A percentile compares a stretch with the other conserved stretches of the same genome.
Evolutionary conservation across 2,329 filamentous ascomycete species (phyloP).

Genomic region (Trichoderma sp.): DNA sequence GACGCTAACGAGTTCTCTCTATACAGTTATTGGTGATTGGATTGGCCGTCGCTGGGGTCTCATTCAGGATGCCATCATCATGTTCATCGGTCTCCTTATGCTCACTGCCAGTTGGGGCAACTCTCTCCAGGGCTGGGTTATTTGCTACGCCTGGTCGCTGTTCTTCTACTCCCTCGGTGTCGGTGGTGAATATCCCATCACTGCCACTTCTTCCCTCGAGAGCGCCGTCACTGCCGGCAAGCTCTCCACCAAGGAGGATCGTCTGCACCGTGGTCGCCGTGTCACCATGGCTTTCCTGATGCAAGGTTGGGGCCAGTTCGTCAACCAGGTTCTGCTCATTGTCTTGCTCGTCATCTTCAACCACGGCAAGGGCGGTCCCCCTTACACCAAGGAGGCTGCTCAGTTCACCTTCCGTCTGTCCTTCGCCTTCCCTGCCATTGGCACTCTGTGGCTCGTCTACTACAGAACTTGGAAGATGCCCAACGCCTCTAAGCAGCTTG

Average conservation of each 20-base stretch:
- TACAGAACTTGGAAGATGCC: constrained; percentile 96
- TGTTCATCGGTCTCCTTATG: constrained; percentile 92
- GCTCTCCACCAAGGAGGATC: constrained; percentile 87
- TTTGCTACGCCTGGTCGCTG: constrained; percentile 92
- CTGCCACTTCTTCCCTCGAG: constrained; percentile 92
- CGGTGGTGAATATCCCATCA: constrained; percentile 95
- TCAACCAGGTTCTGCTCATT: constrained; percentile 91
- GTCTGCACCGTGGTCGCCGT: constrained; percentile 92
- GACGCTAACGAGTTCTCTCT: constrained; percentile 18
- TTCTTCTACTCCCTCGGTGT: constrained; percentile 71
- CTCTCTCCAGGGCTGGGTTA: constrained; percentile 89
- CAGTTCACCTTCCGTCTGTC: constrained; percentile 93
- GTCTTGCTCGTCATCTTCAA: constrained; percentile 86
- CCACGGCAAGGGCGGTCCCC: constrained; percentile 69
- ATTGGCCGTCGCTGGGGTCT: constrained; percentile 91
- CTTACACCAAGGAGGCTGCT: constrained; percentile 74
- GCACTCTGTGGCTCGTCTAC: constrained; percentile 93
- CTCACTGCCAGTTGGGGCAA: constrained; percentile 88
- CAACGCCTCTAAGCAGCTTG: constrained; percentile 79
- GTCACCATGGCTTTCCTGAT: constrained; percentile 96
- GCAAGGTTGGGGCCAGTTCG: constrained; percentile 97
- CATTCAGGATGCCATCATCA: constrained; percentile 90
- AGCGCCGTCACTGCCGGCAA: constrained; percentile 83
- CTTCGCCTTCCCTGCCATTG: constrained; percentile 86
- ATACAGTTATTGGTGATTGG: constrained; percentile 63